Evolutionary conservation across 2,329 filamentous ascomycete species (phyloP).

Genomic region (Trichocomaceae sp.): DNA sequence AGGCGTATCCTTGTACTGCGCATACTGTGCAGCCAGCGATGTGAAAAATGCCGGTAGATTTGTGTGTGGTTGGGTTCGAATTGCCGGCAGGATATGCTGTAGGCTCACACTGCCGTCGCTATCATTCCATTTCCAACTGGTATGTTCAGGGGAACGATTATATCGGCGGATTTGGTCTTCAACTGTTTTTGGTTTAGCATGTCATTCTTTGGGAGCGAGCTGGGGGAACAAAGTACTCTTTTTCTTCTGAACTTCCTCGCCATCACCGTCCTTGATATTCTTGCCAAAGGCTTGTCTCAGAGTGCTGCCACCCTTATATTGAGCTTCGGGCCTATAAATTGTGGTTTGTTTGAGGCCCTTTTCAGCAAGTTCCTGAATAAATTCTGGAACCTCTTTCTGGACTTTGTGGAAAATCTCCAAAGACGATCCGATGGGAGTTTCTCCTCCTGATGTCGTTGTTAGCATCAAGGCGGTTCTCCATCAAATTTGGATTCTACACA

Average conservation of each 20-base stretch:
- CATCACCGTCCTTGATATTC: conserved; percentile 39
- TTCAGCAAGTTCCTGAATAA: conserved; percentile 36
- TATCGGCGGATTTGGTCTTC: conserved; percentile 41
- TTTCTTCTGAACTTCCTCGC: conserved; percentile 32
- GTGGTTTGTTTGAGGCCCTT: conserved; percentile 22
- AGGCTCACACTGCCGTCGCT: conserved; percentile 31
- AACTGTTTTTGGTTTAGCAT: not conserved
- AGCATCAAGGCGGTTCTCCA: too few relatives aligned
- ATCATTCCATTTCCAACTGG: conserved; percentile 45
- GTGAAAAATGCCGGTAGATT: conserved; percentile 44
- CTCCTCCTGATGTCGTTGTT: conserved; percentile 28
- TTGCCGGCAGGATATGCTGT: conserved; percentile 42
- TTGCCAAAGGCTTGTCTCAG: conserved; percentile 45
- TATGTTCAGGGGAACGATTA: conserved; percentile 36
- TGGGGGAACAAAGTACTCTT: not conserved
- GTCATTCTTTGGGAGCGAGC: too few relatives aligned
- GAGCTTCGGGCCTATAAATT: conserved; percentile 37
- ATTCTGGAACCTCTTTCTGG: conserved; percentile 44
- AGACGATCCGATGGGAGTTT: conserved; percentile 44
- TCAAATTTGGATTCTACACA: too few relatives aligned
- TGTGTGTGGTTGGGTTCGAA: conserved; percentile 43
- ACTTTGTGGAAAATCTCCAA: conserved; percentile 43
- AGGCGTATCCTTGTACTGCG: conserved; percentile 24
- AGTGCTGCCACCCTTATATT: conserved; percentile 44
- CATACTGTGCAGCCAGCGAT: conserved; percentile 37